Evolutionary conservation across 345 rosid genomes (phyloP).

Genomic region (Eucalyptus globulus): DNA sequence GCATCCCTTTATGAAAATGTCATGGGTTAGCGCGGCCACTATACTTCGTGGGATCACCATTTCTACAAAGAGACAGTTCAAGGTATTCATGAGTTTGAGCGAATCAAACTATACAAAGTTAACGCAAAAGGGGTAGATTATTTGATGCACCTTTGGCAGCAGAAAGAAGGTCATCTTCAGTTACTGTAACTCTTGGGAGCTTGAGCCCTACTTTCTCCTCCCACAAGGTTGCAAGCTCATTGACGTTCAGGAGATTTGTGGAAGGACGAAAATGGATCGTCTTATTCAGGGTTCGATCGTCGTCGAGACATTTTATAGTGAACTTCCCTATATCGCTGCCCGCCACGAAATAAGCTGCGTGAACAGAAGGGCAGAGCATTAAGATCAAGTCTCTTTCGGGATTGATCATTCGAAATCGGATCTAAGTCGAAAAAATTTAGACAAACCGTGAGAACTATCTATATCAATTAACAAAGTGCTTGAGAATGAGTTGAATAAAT

Average conservation of each 20-base stretch:
- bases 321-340: slow-evolving; percentile 64
- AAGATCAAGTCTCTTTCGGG: not conserved
- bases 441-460: not conserved
- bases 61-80: slow-evolving; percentile 9
- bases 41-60: slow-evolving; percentile 39
- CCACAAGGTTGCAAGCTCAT: slow-evolving; percentile 57
- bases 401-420: not conserved
- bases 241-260: slow-evolving; percentile 35
- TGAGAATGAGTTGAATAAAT: not conserved
- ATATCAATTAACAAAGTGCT: not conserved
- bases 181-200: slow-evolving; percentile 28
- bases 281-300: slow-evolving; percentile 34
- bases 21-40: slow-evolving; percentile 61
- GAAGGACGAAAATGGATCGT: slow-evolving; percentile 46
- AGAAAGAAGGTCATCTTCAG: slow-evolving; percentile 31
- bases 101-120: not conserved
- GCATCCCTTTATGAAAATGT: slow-evolving; percentile 65
- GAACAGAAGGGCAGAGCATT: not conserved
- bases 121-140: not conserved
- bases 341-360: slow-evolving; percentile 52
- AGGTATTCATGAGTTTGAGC: not conserved
- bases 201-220: slow-evolving; percentile 42
- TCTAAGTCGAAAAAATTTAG: not conserved
- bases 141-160: slow-evolving; percentile 32
- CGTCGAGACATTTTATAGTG: slow-evolving; percentile 39